Evolutionary conservation across 2,329 filamentous ascomycete genomes (phyloP), one percentile per base, ranked within the genome.

Genomic region (Trichoderma gracile): DNA sequence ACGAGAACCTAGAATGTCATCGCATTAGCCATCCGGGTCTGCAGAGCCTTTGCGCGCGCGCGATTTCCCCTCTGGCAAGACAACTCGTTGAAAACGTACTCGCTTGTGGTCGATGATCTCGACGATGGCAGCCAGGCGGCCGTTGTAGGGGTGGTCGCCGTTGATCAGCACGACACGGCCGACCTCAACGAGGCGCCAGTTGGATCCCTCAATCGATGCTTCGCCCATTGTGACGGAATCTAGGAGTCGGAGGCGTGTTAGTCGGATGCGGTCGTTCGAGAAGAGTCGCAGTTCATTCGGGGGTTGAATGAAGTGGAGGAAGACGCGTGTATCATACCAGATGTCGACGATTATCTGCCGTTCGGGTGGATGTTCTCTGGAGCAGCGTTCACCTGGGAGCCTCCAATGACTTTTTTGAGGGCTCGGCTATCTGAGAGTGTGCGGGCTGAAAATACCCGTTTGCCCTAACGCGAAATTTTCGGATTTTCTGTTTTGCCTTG

Each of bases 31-130:
- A 68, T 66, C 62, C 52, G 50, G 54, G 30, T 40, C 47, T 17
- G 45, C 62, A 53, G 19, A 60, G 59, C 59, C 54, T 21, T 42
- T n/a, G n/a, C 45, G 47, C 47, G 47, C 47, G 25, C 47, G 47
- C 25, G 30, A 10, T 33, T 33, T 30, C 30, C 30, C 30, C 30
- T 9, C 19, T 17, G 30, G 25, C 33, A 38, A 3, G 45, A 47
- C 30, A 15, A 9, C 8, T 33, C 30, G 50, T 65, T 9, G 8
- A 10, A 57, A 78, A 92, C 95, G 80, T 96, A 99, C 95, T 84
- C 95, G 93, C 89, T 97, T 97, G 90, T 99, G 94, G 85, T 99
- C 95, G 84, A 99, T 95, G 82, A 99, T 98, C 89, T 99, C 94
- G 82, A 97, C 93, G 78, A 99, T 94, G 76, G 89, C 85, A 77